phyloP scores from a whole-genome alignment of 441 rosid genomes.

The Hura crepitans region DNA sequence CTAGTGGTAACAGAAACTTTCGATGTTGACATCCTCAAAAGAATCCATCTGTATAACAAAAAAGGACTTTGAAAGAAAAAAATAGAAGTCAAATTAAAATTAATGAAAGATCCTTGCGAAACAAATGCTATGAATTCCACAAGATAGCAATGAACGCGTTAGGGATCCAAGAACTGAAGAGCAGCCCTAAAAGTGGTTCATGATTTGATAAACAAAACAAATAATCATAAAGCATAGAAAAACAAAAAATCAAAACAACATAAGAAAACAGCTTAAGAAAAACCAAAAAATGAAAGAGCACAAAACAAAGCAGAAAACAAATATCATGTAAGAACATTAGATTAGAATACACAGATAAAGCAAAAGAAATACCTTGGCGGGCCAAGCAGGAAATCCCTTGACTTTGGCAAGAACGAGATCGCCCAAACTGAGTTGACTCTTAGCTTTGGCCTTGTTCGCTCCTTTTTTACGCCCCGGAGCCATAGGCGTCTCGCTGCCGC shows the following conservation, averaged over 20 bases:
- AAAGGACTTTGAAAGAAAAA: neutral
- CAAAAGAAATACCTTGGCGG: conserved; percentile 20
- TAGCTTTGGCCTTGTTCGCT: conserved; percentile 60
- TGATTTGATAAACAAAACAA: neutral
- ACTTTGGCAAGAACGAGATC: conserved; percentile 99
- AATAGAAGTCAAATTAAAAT: neutral
- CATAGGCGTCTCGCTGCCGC: conserved; percentile 43
- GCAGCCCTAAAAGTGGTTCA: neutral
- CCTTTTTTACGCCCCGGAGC: conserved; percentile 95
- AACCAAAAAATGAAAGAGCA: neutral
- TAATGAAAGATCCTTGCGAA: neutral
- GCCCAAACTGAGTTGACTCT: conserved; percentile 72
- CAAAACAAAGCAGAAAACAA: neutral
- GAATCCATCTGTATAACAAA: neutral
- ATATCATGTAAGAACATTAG: neutral
- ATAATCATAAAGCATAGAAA: neutral
- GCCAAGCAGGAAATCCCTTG: conserved; percentile 78
- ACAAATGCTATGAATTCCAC: neutral
- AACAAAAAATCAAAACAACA: neutral
- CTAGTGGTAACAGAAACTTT: neutral
- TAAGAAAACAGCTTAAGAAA: neutral
- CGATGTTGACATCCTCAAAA: neutral
- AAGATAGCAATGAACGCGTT: neutral
- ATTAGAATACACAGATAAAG: neutral
- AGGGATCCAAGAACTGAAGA: neutral